Conservation (phyloP, 2,329 filamentous ascomycete genomes). For the Curvularia sp. region DNA sequence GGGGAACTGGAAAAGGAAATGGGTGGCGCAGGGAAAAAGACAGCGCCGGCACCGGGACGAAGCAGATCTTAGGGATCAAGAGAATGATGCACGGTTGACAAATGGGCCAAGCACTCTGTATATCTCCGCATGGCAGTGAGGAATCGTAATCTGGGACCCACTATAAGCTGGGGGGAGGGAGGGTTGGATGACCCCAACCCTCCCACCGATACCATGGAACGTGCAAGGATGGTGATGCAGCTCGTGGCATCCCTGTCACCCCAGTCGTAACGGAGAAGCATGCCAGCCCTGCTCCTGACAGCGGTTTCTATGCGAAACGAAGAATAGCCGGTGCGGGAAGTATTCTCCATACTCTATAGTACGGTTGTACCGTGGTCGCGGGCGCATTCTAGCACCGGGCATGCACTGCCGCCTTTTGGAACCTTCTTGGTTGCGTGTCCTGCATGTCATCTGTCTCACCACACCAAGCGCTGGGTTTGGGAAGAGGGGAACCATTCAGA, state of each 20-base stretch:
- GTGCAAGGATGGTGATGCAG: conserved; percentile 11
- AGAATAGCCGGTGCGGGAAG: not conserved
- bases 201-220: conserved; percentile 15
- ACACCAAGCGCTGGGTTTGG: conserved; percentile 1
- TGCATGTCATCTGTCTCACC: conserved; percentile 12
- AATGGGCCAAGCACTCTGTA: conserved; percentile 20
- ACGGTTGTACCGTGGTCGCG: not conserved
- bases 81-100: conserved; percentile 34
- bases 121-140: conserved; percentile 15
- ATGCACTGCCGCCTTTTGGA: not conserved
- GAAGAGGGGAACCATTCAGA: conserved; percentile 10
- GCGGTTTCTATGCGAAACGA: conserved; percentile 10
- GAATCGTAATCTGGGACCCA: conserved; percentile 22
- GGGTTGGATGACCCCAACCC: conserved; percentile 11
- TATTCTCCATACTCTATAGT: not conserved
- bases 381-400: not conserved
- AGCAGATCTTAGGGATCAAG: conserved; percentile 18
- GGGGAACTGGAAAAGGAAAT: conserved; percentile 7
- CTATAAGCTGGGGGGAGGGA: conserved; percentile 20
- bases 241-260: conserved; percentile 9
- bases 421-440: not conserved
- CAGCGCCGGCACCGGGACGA: conserved; percentile 8
- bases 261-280: conserved; percentile 12
- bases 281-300: conserved; percentile 3
- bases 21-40: conserved; percentile 9